Conservation (phyloP, 169 alveolate genomes). For the Pseudocohnilembus persalinus region DNA sequence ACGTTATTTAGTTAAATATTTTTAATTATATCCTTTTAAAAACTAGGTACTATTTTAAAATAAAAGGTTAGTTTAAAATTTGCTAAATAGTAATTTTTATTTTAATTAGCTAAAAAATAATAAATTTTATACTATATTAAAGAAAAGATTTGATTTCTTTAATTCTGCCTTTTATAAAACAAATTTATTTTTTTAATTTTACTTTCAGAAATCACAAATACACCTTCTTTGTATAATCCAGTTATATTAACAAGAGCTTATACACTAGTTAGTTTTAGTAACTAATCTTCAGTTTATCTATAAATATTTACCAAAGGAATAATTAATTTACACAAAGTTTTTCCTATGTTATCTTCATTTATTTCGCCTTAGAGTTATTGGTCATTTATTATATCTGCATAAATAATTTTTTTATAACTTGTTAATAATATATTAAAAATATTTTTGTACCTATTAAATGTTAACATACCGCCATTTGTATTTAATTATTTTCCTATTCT, state of each 20-base stretch:
- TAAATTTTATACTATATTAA: no score
- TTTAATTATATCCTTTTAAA: no score
- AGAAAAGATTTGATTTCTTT: no score
- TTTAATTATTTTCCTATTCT: background rate
- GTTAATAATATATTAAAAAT: no score
- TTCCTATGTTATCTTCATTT: background rate
- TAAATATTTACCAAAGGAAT: background rate
- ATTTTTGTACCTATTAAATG: background rate
- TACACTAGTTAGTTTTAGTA: background rate
- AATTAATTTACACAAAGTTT: background rate
- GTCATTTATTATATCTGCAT: background rate
- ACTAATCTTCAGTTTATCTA: background rate
- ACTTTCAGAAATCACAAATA: no score
- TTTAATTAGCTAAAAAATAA: no score
- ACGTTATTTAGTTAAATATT: no score
- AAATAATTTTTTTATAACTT: background rate
- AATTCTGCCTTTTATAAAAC: no score
- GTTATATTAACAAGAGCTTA: background rate
- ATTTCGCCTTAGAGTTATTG: background rate
- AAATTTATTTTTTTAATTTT: no score
- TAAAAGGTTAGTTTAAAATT: no score
- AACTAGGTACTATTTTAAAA: no score
- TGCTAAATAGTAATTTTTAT: no score
- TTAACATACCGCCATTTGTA: background rate
- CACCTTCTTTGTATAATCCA: background rate